Evolutionary conservation across 2,329 filamentous ascomycete species (phyloP), one percentile per base, ranked within the genome.

Genomic region (Trichoderma sp.): DNA sequence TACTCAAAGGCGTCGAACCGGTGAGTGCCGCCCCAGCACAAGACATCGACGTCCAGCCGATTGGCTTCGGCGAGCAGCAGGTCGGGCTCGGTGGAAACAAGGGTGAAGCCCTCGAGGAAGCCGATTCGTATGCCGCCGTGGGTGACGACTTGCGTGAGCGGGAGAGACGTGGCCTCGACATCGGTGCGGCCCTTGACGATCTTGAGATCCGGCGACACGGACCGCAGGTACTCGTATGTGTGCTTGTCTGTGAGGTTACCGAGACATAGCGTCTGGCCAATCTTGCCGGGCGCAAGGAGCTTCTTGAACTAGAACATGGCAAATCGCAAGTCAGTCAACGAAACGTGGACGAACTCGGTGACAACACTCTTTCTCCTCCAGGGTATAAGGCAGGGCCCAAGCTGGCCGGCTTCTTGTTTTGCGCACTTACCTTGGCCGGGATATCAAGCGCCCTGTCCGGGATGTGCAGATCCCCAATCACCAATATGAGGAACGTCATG

Each of bases 401-500:
- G 24, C 13, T 14, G 31, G 19, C 57, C 2, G 40, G 66, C 59
- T 6, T 27, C 10, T 14, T 24, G 14, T 21, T 37, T 49, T 21
- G n/a, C 7, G 49, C 53, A 74, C 24, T 43, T 85, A 94, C 93
- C 89, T 97, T 97, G 80, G 91, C 86, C 70, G 94, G 94, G 76
- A 97, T 94, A 80, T 97, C 94, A 73, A 96, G 89, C 75, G 93
- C 94, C 79, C 94, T 87, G 81, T 97, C 94, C 76, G 94, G 94
- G 82, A 97, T 97, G 84, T 97, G 94, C 67, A 97, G 88, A 83
- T 97, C 94, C 80, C 93, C 93, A 75, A 97, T 93, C 78, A 96
- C 93, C 78, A 97, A 88, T 78, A 97, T 94, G 74, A 97, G 87
- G 82, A 95, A 93, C 73, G 93, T 93, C 84, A 95, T 93, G 85